Percentiles rank a stretch among this genome's conserved stretches.
phyloP scores from a whole-genome alignment of 345 rosid genomes.

The Aquilaria malaccensis region DNA sequence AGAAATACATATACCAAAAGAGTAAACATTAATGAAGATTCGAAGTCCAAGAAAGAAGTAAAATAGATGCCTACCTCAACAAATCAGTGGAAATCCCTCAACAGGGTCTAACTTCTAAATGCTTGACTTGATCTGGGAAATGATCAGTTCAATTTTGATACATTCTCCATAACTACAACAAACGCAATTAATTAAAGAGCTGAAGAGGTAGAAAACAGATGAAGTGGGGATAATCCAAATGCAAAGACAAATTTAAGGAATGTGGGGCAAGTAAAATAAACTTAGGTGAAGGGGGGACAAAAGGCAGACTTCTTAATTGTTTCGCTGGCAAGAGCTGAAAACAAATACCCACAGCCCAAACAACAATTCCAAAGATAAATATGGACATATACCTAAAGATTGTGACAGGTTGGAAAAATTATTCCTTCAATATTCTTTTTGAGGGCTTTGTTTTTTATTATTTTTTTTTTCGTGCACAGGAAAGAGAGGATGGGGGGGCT shows the following conservation, averaged over 20 bases:
- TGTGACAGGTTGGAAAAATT: constrained; percentile 17
- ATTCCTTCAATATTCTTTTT: too few relatives aligned
- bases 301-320: constrained; percentile 2
- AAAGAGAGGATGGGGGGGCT: constrained; percentile 6
- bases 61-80: constrained; percentile 17
- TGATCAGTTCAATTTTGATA: background rate
- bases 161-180: too few relatives aligned
- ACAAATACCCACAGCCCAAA: background rate
- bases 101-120: constrained; percentile 2
- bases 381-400: constrained; percentile 16
- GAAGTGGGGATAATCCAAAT: constrained; percentile 8
- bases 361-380: too few relatives aligned
- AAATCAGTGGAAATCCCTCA: background rate
- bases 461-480: background rate
- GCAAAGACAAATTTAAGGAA: constrained; percentile 27
- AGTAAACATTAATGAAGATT: background rate
- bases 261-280: constrained; percentile 18
- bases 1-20: constrained; percentile 3
- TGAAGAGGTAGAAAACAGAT: background rate
- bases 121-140: constrained; percentile 20
- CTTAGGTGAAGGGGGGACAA: constrained; percentile 19
- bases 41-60: background rate
- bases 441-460: too few relatives aligned
- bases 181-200: background rate
- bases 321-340: constrained; percentile 8